Evolutionary conservation across 768 basidiomycete species (phyloP).

Genomic region (Panaeolus cyanescens): DNA sequence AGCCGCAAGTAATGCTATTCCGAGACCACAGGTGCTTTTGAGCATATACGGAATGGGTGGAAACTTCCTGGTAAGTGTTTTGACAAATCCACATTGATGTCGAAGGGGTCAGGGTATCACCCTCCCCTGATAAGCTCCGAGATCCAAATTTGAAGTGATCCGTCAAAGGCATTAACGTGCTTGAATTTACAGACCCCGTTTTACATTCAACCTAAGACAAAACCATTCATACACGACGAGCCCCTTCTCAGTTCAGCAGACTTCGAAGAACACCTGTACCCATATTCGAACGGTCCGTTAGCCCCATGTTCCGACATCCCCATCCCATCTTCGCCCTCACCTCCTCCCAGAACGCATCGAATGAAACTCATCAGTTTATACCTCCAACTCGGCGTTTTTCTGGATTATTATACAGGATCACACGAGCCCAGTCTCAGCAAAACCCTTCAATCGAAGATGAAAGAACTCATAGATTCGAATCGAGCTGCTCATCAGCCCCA

Average conservation of each 20-base stretch:
- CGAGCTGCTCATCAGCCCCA: neutral
- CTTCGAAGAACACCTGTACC: constrained; percentile 51
- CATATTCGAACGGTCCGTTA: constrained; percentile 26
- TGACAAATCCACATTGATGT: too few species aligned
- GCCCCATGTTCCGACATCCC: constrained; percentile 28
- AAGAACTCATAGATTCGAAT: neutral
- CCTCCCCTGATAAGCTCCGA: too few species aligned
- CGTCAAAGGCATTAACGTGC: too few species aligned
- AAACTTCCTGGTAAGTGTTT: constrained; percentile 46
- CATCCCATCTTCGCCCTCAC: constrained; percentile 41
- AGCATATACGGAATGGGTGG: constrained; percentile 70
- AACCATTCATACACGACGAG: constrained; percentile 53
- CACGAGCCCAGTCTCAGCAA: constrained; percentile 50
- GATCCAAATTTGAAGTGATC: too few species aligned
- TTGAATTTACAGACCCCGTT: constrained; percentile 42
- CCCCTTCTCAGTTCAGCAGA: constrained; percentile 53
- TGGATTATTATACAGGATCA: constrained; percentile 61
- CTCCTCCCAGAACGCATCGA: constrained; percentile 49
- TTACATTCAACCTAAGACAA: constrained; percentile 47
- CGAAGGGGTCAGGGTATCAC: too few species aligned
- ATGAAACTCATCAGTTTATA: constrained; percentile 60
- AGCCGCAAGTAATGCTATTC: constrained; percentile 49
- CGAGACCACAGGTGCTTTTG: constrained; percentile 51
- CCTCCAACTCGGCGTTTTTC: constrained; percentile 57
- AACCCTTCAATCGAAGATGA: constrained; percentile 31